phyloP scores from a whole-genome alignment of 1,284 basidiomycete species.

The Malassezia caprae region DNA sequence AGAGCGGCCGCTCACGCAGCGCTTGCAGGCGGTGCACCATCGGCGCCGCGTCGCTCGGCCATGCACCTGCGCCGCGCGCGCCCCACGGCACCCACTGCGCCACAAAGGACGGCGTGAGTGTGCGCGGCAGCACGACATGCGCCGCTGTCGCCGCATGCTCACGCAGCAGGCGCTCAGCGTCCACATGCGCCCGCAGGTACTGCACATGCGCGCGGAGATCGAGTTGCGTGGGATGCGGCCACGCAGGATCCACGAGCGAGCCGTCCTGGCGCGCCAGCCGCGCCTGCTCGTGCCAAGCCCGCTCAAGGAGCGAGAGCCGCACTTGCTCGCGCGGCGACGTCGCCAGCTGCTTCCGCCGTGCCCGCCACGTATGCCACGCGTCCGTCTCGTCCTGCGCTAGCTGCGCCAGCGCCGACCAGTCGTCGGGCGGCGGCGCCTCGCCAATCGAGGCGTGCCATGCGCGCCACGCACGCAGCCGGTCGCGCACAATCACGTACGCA shows the following conservation, averaged over 20 bases:
- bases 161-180: constrained; percentile 57
- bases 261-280: constrained; percentile 59
- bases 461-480: constrained; percentile 54
- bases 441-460: neutral
- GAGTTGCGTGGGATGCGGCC: constrained; percentile 61
- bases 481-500: constrained; percentile 67
- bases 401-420: constrained; percentile 63
- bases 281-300: constrained; percentile 71
- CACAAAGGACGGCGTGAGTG: constrained; percentile 16
- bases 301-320: constrained; percentile 68
- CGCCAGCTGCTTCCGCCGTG: constrained; percentile 56
- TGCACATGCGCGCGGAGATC: constrained; percentile 65
- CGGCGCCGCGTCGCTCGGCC: constrained; percentile 10
- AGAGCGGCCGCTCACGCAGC: constrained; percentile 15
- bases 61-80: constrained; percentile 16
- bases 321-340: constrained; percentile 60
- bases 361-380: constrained; percentile 50
- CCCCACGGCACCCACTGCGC: constrained; percentile 20
- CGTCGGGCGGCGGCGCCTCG: constrained; percentile 51
- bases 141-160: constrained; percentile 22
- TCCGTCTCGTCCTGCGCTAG: constrained; percentile 52
- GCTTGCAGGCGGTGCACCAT: constrained; percentile 15
- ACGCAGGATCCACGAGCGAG: constrained; percentile 63
- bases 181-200: constrained; percentile 66
- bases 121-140: constrained; percentile 19